These are phyloP conservation scores for Melampsora abietis-canadensis DNA, from an alignment of 1,284 basidiomycete genomes.

Conservation along the genomic window DNA sequence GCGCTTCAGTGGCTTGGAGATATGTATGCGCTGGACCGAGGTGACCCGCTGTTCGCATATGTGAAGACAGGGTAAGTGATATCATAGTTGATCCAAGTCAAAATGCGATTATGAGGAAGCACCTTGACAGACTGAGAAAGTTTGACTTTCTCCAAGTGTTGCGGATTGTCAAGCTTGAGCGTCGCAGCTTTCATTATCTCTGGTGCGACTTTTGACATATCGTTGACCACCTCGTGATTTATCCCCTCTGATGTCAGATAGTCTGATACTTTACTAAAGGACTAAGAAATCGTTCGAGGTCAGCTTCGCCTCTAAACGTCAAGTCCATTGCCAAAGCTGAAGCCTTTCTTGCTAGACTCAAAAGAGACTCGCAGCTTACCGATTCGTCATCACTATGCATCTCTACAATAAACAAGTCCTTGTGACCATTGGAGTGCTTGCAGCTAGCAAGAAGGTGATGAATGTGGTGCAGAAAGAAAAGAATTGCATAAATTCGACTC, in stretches of 20 bases:
- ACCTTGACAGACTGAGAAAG: constrained; percentile 12
- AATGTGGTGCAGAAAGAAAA: neutral
- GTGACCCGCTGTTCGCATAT: constrained; percentile 29
- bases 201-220: constrained; percentile 13
- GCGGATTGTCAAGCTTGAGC: constrained; percentile 1
- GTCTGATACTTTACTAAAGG: constrained; percentile 24
- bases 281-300: neutral
- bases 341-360: neutral
- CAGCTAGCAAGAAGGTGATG: neutral
- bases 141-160: neutral
- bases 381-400: neutral
- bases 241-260: constrained; percentile 20
- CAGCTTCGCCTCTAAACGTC: neutral
- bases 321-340: neutral
- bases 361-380: neutral
- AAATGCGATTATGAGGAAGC: neutral
- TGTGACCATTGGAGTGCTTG: neutral
- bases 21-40: neutral
- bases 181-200: constrained; percentile 25
- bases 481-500: neutral
- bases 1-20: constrained; percentile 3
- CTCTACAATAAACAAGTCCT: neutral
- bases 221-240: constrained; percentile 14
- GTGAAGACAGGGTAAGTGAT: neutral
- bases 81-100: constrained; percentile 10